Evolutionary conservation across 108 stramenopile species (phyloP).

Genomic region (Pseudonitzschia pungens): DNA sequence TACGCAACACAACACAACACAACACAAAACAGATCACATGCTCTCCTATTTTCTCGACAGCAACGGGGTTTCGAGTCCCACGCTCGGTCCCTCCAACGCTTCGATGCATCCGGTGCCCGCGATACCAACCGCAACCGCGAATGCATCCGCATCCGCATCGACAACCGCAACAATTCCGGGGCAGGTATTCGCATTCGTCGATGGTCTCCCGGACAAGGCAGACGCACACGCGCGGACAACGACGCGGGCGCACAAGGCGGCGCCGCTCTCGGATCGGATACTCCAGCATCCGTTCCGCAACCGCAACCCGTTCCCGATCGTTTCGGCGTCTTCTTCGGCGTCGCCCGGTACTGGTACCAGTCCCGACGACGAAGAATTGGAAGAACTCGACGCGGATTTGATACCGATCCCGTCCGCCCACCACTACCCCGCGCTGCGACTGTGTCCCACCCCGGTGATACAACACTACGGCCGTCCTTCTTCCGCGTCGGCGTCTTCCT

Average conservation of each 20-base stretch:
- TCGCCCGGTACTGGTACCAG: no score
- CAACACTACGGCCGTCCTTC: constrained; percentile 29
- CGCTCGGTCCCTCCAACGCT: background rate
- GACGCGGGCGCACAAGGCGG: no score
- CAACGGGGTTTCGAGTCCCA: constrained; percentile 8
- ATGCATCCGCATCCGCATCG: no score
- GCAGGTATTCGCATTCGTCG: background rate
- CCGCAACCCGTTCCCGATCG: background rate
- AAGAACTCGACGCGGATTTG: no score
- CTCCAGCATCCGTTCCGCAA: constrained; percentile 1
- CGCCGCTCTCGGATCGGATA: background rate
- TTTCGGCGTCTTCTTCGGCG: background rate
- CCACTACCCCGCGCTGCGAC: constrained; percentile 12
- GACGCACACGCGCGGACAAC: no score
- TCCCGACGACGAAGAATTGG: no score
- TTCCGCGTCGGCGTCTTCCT: background rate
- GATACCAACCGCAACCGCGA: no score
- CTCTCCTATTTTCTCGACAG: constrained; percentile 74
- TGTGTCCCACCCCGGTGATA: constrained; percentile 36
- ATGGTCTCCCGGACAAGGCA: no score
- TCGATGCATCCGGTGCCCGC: background rate
- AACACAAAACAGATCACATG: constrained; percentile 46
- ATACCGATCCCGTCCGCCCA: background rate
- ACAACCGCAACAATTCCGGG: background rate
- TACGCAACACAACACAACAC: background rate